Evolutionary conservation across 495 filamentous ascomycete genomes (phyloP).

Genomic region (Hypomontagnella monticulosa): DNA sequence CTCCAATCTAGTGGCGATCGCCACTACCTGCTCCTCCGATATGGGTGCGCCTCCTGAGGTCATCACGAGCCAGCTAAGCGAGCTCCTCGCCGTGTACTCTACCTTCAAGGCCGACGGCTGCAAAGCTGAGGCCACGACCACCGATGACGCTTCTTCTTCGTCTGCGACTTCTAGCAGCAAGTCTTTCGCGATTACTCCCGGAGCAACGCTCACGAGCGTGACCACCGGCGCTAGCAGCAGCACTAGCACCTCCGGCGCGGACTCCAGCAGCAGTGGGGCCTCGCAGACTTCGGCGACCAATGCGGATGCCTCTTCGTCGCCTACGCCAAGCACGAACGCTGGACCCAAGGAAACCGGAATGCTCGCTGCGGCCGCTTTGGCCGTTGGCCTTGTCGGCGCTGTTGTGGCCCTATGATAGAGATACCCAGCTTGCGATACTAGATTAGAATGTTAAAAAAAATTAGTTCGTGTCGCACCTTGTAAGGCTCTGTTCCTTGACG

Average conservation of each 20-base stretch:
- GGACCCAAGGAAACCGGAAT: conserved; percentile 28
- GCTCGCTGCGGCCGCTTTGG: conserved; percentile 26
- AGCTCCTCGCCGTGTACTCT: conserved; percentile 30
- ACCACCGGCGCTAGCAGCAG: background rate
- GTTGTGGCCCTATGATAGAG: conserved; percentile 23
- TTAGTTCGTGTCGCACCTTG: background rate
- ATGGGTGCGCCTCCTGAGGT: conserved; percentile 21
- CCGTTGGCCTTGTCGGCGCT: conserved; percentile 25
- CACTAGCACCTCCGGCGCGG: background rate
- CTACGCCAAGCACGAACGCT: conserved; percentile 2
- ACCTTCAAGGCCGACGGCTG: conserved; percentile 33
- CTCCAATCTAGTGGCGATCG: conserved; percentile 13
- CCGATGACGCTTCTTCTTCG: background rate
- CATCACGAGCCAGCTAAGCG: conserved; percentile 22
- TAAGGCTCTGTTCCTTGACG: background rate
- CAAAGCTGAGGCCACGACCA: background rate
- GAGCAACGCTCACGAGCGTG: background rate
- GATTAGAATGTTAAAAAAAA: background rate
- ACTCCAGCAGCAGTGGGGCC: background rate
- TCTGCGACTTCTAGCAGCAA: background rate
- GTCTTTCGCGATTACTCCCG: background rate
- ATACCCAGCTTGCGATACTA: background rate
- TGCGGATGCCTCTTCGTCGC: background rate
- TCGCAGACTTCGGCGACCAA: background rate
- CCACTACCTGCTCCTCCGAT: conserved; percentile 17